Evolutionary conservation across 2,329 filamentous ascomycete species (phyloP).

Genomic region (Colletotrichum tamarilloi): DNA sequence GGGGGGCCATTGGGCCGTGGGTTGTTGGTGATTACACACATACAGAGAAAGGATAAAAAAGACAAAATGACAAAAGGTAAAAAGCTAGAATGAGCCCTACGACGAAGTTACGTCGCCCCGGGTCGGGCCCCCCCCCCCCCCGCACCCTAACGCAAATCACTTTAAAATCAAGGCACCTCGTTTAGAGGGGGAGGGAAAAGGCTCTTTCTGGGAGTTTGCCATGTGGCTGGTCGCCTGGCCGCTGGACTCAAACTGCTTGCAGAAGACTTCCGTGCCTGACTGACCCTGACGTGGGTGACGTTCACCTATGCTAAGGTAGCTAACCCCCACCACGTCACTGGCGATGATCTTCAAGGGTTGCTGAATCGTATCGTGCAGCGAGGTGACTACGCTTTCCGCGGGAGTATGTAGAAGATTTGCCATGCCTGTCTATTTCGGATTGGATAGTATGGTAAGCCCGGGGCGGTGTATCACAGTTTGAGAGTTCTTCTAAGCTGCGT

Average conservation of each 20-base stretch:
- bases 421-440: background rate
- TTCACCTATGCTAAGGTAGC: background rate
- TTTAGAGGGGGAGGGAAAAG: no score
- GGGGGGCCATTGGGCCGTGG: background rate
- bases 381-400: background rate
- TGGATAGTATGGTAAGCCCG: background rate
- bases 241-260: background rate
- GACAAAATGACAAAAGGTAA: background rate
- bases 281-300: background rate
- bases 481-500: background rate
- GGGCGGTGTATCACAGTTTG: background rate
- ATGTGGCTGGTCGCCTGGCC: background rate
- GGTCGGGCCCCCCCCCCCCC: background rate
- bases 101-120: background rate
- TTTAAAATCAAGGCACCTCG: background rate
- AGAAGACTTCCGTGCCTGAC: background rate
- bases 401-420: background rate
- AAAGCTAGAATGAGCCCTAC: background rate
- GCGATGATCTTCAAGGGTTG: slow-evolving; percentile 5
- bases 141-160: background rate
- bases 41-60: background rate
- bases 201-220: background rate
- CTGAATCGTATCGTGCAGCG: background rate
- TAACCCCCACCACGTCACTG: slow-evolving; percentile 19
- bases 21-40: background rate